These are phyloP conservation scores for Corniculantispora saksenae DNA, from an alignment of 2,329 filamentous ascomycete genomes.

Conservation along the genomic window DNA sequence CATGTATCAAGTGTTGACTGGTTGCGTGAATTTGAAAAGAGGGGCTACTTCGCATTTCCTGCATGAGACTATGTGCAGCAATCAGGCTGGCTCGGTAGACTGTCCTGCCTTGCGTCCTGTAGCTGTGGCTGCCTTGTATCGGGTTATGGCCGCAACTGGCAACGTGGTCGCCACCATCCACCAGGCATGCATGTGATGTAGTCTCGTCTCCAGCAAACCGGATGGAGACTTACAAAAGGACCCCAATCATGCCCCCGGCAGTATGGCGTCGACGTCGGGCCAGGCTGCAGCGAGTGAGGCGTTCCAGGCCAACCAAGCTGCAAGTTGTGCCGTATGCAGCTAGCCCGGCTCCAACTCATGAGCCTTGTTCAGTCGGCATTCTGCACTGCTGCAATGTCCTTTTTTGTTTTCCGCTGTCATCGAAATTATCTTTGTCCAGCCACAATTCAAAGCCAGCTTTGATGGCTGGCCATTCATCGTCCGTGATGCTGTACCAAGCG, in stretches of 20 bases:
- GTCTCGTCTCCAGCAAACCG: background rate
- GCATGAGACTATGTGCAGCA: background rate
- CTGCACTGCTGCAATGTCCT: slow-evolving; percentile 43
- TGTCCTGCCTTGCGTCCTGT: background rate
- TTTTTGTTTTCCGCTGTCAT: slow-evolving; percentile 52
- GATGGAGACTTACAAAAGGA: background rate
- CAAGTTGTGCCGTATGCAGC: background rate
- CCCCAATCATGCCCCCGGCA: background rate
- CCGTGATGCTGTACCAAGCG: slow-evolving; percentile 59
- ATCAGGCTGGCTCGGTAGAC: background rate
- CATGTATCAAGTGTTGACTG: background rate
- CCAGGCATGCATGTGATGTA: background rate
- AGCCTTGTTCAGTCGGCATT: background rate
- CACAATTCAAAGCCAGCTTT: slow-evolving; percentile 53
- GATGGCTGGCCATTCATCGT: slow-evolving; percentile 57
- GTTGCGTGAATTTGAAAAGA: background rate
- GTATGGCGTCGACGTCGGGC: background rate
- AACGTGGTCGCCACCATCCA: background rate
- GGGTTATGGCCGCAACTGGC: background rate
- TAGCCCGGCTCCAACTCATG: background rate
- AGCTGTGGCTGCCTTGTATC: background rate
- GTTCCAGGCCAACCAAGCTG: background rate
- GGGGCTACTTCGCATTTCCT: background rate
- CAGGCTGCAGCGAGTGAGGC: background rate
- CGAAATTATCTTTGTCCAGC: slow-evolving; percentile 58